Base-by-base conservation (phyloP, 345 rosid genomes). In the Eutrema japonicum region DNA sequence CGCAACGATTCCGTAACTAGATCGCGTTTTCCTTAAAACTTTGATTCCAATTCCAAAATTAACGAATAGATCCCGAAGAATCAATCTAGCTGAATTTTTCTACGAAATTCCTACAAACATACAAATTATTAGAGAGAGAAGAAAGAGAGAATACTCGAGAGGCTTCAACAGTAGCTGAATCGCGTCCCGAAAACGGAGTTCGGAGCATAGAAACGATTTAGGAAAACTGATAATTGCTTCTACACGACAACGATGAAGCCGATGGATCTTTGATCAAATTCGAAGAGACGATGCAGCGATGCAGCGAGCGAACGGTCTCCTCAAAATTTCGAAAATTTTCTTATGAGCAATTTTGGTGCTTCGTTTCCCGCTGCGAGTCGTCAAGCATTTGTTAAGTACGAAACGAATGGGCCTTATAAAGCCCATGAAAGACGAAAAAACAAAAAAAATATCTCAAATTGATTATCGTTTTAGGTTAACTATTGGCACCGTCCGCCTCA, bases 231-330 rank as follows among this genome's bases (percentile, higher is more conserved):
- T 33, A 8, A 10, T 60, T 3, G 11, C 65, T 68, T 10, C 30
- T 46, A 7, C 29, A 33, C 16, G 16, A 55, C 4, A 49, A 56
- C 16, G 79, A 75, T n/a, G 37, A 53, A 26, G n/a, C 10, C 37
- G 76, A 71, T 32, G 41, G 59, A 58, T 16, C 38, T 56, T 40
- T 7, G 10, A 71, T 57, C 55, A 29, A 65, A 58, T 42, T 35
- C 10, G 64, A 75, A 22, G 60, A 63, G 60, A 63, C 71, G 48
- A 54, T 38, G 32, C 38, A 70, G 36, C 71, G 48, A 54, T 38
- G 32, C 38, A 70, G 36, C 57, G 36, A 77, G 22, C 47, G 62
- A 49, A 65, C 49, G 13, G 14, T 48, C 53, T 32, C 57, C 54
- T 49, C 33, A 59, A 38, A 70, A 32, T 57, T 71, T 77, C 64